Base-by-base conservation (phyloP, 2,329 filamentous ascomycete species). In the Gaeumannomyces tritici region DNA sequence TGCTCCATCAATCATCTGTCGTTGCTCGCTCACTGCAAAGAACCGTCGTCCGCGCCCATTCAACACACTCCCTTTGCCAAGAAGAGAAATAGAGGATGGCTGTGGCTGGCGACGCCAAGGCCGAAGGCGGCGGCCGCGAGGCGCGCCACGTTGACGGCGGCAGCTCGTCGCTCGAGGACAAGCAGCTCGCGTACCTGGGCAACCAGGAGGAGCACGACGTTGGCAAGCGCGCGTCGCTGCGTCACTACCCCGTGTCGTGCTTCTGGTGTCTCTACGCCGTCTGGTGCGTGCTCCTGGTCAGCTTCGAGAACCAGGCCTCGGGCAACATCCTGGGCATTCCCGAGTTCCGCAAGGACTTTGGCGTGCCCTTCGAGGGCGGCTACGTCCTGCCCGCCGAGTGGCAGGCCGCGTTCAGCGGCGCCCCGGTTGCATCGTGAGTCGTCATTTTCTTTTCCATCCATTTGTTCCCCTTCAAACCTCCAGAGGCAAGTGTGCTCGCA, bases 261-360 rank as follows among this genome's bases (percentile, higher is more conserved):
- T 55, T 63, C 31, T 63, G 62, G 59, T 61, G 55, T 12, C 15
- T 61, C 6, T 63, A 55, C 26, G 62, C 62, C 26, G 62, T 63
- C 6, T 63, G 62, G 62, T 42, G 55, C 24, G 55, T 61, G 1
- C 29, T 63, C 26, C 62, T 61, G 4, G 59, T 63, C 21, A 59
- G 59, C 33, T 62, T 62, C 28, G 63, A 64, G n/a, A 62, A 62
- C 59, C 57, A 74, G 62, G 74, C 74, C 27, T 67, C 69, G 15
- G 73, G 74, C 18, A 72, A 69, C 35, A 70, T 76, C 13, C 69
- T 77, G 33, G 71, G 72, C 26, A 77, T 77, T 27, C 73, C 74
- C 11, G 65, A 75, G 63, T 78, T 77, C 64, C 69, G 75, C 58
- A 70, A 76, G 61, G 74, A 77, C 63, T 78, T 77, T 66, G 76